A percentile compares a stretch with the other conserved stretches of the same genome.
These are phyloP conservation scores for Oldenlandia corymbosa DNA, from an alignment of 257 asterid genomes.

Conservation along the genomic window DNA sequence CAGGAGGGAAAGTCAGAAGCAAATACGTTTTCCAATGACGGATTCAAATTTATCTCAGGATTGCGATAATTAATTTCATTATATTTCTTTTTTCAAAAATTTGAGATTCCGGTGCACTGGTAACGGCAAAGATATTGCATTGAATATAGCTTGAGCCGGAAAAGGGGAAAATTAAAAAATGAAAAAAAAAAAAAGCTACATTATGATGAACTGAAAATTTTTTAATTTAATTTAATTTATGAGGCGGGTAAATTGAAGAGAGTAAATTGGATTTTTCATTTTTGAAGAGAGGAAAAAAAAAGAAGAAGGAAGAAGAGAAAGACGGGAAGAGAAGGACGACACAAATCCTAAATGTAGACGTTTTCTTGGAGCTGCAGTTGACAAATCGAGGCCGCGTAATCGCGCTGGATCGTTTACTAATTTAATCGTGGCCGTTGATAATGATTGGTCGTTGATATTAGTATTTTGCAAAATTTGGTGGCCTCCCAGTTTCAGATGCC, in stretches of 20 bases:
- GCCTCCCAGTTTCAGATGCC: neutral
- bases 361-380: slow-evolving; percentile 2
- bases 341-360: neutral
- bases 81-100: no score
- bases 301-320: neutral
- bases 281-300: neutral
- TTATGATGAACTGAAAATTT: neutral
- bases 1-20: neutral
- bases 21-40: neutral
- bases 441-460: neutral
- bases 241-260: slow-evolving; percentile 8
- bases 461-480: neutral
- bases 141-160: neutral
- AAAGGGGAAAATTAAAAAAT: neutral
- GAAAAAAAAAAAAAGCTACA: neutral
- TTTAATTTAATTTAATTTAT: neutral
- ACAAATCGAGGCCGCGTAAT: slow-evolving; percentile 7
- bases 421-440: slow-evolving; percentile 14
- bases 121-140: slow-evolving; percentile 19
- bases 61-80: neutral
- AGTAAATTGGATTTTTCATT: neutral
- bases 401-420: slow-evolving; percentile 7
- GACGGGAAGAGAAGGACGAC: neutral
- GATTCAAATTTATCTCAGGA: slow-evolving; percentile 4
- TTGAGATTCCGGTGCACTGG: slow-evolving; percentile 10